Evolutionary conservation across 164 flowering plant genomes (phyloP).

Genomic region (grape (Vitis vinifera)): DNA sequence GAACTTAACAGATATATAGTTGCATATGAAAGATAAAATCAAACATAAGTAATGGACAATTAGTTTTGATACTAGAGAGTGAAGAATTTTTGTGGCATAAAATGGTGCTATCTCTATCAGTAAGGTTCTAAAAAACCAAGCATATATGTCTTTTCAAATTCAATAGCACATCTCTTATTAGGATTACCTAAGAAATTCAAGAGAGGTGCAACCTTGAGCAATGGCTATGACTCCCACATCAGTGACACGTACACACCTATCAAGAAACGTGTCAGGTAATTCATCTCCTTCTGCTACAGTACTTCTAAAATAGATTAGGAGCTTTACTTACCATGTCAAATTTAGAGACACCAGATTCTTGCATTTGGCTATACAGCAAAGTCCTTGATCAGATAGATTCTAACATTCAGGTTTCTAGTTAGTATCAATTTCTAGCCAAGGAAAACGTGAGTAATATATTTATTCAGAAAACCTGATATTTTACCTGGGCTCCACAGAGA

Average conservation of each 20-base stretch:
- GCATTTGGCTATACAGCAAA: constrained; percentile 75
- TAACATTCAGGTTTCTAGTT: constrained; percentile 23
- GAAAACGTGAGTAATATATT: background rate
- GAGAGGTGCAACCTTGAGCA: constrained; percentile 72
- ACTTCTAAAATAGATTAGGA: background rate
- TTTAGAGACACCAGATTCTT: constrained; percentile 61
- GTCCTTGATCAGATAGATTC: constrained; percentile 88
- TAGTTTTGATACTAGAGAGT: background rate
- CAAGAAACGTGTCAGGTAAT: background rate
- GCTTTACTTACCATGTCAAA: constrained; percentile 73
- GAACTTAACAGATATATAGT: background rate
- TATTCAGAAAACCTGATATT: background rate
- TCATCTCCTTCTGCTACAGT: background rate
- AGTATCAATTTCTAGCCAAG: background rate
- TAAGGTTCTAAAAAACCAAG: background rate
- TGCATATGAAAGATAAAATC: background rate
- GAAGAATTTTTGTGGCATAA: background rate
- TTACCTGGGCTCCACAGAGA: constrained; percentile 97
- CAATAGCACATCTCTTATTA: background rate
- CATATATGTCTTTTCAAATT: background rate
- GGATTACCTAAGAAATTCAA: constrained; percentile 79
- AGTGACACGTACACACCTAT: constrained; percentile 79
- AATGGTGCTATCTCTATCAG: background rate
- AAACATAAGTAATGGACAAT: background rate
- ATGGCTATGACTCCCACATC: constrained; percentile 74